Percentiles rank a stretch among this genome's conserved stretches.
These are phyloP conservation scores for Neonectria neomacrospora DNA, from an alignment of 2,329 filamentous ascomycete species.

Conservation along the genomic window DNA sequence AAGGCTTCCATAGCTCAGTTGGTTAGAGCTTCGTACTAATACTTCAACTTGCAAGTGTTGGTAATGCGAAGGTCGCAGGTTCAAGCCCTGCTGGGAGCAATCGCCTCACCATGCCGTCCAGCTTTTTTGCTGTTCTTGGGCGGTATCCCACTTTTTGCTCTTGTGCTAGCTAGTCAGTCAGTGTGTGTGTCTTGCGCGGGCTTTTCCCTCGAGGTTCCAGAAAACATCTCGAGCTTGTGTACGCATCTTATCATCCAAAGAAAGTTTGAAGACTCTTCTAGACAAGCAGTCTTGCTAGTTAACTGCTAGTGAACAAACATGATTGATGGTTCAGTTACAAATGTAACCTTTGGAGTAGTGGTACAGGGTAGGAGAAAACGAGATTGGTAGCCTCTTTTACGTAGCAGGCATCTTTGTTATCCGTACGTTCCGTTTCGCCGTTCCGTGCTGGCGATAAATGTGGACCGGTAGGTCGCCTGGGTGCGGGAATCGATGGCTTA, in stretches of 20 bases:
- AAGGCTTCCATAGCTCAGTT: slow-evolving; percentile 44
- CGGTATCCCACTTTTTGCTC: not conserved
- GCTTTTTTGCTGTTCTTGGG: slow-evolving; percentile 21
- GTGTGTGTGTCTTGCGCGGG: not conserved
- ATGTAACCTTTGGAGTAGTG: not conserved
- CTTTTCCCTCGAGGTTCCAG: too few relatives aligned
- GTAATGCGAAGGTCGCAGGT: slow-evolving; percentile 43
- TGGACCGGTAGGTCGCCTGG: too few relatives aligned
- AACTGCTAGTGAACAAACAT: not conserved
- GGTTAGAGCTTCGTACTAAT: slow-evolving; percentile 42
- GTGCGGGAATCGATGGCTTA: too few relatives aligned
- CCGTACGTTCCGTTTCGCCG: too few relatives aligned
- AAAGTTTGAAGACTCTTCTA: too few relatives aligned
- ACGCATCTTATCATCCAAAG: too few relatives aligned
- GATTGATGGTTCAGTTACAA: not conserved
- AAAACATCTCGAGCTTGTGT: not conserved
- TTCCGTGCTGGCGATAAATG: too few relatives aligned
- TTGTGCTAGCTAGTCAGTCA: not conserved
- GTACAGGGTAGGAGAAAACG: not conserved
- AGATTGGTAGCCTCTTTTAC: too few relatives aligned
- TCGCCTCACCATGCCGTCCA: slow-evolving; percentile 29
- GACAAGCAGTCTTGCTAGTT: not conserved
- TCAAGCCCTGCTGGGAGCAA: slow-evolving; percentile 40
- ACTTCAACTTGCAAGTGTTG: slow-evolving; percentile 26
- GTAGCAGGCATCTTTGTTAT: too few relatives aligned